Percentiles rank a stretch among this genome's conserved stretches.
phyloP scores from a whole-genome alignment of 331 rosid genomes.

The Phaseolus coccineus region DNA sequence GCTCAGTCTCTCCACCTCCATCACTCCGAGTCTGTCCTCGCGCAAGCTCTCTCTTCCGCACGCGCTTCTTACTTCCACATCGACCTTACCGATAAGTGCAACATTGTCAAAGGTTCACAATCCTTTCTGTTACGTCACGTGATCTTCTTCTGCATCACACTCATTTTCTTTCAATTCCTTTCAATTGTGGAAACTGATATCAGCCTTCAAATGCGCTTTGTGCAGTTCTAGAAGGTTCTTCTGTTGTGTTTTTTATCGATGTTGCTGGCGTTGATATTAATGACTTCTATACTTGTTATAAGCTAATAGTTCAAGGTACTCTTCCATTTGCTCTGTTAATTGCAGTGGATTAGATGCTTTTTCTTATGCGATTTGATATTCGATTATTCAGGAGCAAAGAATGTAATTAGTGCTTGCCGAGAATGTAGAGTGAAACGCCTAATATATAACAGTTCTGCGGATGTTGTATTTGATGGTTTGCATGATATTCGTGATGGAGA shows the following conservation, averaged over 20 bases:
- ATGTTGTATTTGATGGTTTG: conserved; percentile 76
- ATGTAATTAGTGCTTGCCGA: conserved; percentile 80
- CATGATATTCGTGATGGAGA: conserved; percentile 56
- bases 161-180: conserved; percentile 10
- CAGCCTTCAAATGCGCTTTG: conserved; percentile 28
- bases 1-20: conserved; percentile 60
- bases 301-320: conserved; percentile 81
- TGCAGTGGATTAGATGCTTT: conserved; percentile 31
- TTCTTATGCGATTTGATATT: conserved; percentile 41
- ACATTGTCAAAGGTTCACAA: conserved; percentile 49
- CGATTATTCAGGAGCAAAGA: conserved; percentile 74
- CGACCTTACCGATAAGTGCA: conserved; percentile 63
- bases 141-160: background rate
- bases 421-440: conserved; percentile 79
- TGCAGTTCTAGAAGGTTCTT: conserved; percentile 82
- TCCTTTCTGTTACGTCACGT: background rate
- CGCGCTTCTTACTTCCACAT: conserved; percentile 71
- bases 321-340: background rate
- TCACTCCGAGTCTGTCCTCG: conserved; percentile 61
- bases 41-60: conserved; percentile 64
- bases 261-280: conserved; percentile 48
- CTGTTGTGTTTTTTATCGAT: conserved; percentile 81
- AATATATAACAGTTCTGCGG: conserved; percentile 84
- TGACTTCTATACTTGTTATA: conserved; percentile 65
- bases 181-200: conserved; percentile 33